Conservation (phyloP, 176 grass and related monocot species). For the Aegilops longissima region DNA sequence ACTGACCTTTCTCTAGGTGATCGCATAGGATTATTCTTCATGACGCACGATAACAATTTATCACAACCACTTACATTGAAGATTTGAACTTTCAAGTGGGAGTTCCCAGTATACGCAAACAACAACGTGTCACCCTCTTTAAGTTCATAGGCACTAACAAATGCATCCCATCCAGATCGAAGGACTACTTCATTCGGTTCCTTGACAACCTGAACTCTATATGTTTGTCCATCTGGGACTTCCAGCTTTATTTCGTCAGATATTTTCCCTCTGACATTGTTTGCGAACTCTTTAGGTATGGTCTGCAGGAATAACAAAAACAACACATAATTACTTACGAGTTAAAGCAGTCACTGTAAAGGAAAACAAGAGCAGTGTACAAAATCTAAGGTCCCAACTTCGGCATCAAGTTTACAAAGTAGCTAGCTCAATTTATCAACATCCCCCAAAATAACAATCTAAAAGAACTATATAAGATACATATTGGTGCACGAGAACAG, state of each 20-base stretch:
- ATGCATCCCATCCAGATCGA: slow-evolving; percentile 34
- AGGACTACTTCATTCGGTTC: slow-evolving; percentile 8
- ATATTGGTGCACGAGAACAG: neutral
- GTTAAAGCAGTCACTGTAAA: neutral
- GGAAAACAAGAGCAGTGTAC: neutral
- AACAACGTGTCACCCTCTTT: slow-evolving; percentile 18
- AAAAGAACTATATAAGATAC: neutral
- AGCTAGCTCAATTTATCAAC: neutral
- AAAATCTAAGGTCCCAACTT: neutral
- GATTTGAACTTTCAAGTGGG: slow-evolving; percentile 37
- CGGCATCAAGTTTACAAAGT: neutral
- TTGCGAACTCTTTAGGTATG: slow-evolving; percentile 26
- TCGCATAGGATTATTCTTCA: neutral
- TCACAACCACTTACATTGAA: slow-evolving; percentile 35
- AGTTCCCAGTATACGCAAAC: slow-evolving; percentile 28
- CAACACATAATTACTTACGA: neutral
- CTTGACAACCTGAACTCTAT: slow-evolving; percentile 10
- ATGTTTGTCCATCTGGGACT: slow-evolving; percentile 25
- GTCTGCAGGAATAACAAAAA: slow-evolving; percentile 18
- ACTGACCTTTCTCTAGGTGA: neutral
- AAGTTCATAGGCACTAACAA: slow-evolving; percentile 26
- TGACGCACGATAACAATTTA: neutral
- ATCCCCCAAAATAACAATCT: no score
- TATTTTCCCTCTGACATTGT: slow-evolving; percentile 13
- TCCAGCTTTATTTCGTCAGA: slow-evolving; percentile 15